Evolutionary conservation across 106 monocot genomes (phyloP).

Genomic region (Amphibolis antarctica): DNA sequence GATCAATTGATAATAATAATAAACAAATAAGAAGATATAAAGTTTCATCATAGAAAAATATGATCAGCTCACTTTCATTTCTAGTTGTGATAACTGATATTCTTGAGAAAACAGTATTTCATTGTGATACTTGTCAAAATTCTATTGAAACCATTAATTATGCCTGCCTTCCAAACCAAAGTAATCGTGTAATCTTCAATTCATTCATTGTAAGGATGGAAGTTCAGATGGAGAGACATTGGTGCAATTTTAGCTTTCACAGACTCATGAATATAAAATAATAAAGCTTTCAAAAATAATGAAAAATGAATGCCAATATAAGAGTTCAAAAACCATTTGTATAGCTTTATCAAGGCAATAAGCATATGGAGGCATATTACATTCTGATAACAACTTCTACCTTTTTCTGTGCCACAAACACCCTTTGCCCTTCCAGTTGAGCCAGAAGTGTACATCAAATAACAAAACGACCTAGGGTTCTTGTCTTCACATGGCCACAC

Average conservation of each 20-base stretch:
- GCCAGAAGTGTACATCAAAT: slow-evolving; percentile 94
- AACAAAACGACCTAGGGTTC: slow-evolving; percentile 57
- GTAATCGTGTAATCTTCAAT: no score
- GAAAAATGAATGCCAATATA: background rate
- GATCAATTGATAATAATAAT: no score
- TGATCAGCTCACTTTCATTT: no score
- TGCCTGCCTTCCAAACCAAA: no score
- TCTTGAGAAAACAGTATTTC: no score
- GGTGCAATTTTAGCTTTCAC: background rate
- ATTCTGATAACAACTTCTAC: slow-evolving; percentile 19
- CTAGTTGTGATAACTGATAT: no score
- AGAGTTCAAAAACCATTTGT: no score
- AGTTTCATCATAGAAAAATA: no score
- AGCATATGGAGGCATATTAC: background rate
- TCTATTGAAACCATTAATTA: no score
- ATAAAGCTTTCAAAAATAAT: background rate
- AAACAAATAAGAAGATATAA: no score
- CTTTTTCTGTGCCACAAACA: slow-evolving; percentile 84
- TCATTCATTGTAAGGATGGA: background rate
- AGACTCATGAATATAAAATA: no score
- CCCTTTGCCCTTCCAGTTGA: slow-evolving; percentile 91
- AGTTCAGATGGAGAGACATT: background rate
- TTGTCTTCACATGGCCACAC: slow-evolving; percentile 64
- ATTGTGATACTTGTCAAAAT: no score
- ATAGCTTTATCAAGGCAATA: background rate